Evolutionary conservation across 2,329 filamentous ascomycete species (phyloP), one percentile per base, ranked within the genome.

Genomic region (Pseudofabraea citricarpa): DNA sequence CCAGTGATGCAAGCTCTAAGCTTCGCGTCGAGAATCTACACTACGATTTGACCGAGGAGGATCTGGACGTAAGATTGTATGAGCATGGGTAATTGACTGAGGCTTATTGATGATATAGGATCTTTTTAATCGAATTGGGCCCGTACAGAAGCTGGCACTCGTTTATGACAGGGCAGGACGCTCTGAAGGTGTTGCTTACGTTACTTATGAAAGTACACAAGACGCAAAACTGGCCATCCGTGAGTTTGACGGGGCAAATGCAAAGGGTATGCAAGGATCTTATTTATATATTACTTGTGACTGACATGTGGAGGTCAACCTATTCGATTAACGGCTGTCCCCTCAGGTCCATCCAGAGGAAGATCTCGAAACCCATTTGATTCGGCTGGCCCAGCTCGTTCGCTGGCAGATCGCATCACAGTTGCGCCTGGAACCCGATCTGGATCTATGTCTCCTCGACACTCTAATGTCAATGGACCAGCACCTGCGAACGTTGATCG

Each of bases 221-320:
- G 86, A 95, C 63, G 90, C 90, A 8, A 70, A 75, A 55, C 73
- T 77, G 36, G 90, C 90, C 2, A 76, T 95, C 43, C 74, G 72
- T 42, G 85, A 95, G 56, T 96, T 85, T 59, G 84, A 96, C 60
- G 88, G 88, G 44, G 90, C 90, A 50, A 95, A 95, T 61, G 90
- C 90, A 45, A 90, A 93, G 56, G 85, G 84, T 75, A 70, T 62
- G 60, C 16, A 5, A 35, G 33, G 3, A 42, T 43, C 26, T 26
- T 12, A n/a, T 39, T 20, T 16, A 8, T 23, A 20, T 13, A 22
- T 15, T 23, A 13, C n/a, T 23, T 18, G n/a, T 20, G n/a, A 31
- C 42, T 57, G 44, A 56, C 21, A 41, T 19, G 32, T 32, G 6
- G 23, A 81, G 85, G 86, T 38, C 87, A 91, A 66, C 89, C 88